Evolutionary conservation across 1,284 basidiomycete genomes (phyloP).

Genomic region (Entoloma clypeatum): DNA sequence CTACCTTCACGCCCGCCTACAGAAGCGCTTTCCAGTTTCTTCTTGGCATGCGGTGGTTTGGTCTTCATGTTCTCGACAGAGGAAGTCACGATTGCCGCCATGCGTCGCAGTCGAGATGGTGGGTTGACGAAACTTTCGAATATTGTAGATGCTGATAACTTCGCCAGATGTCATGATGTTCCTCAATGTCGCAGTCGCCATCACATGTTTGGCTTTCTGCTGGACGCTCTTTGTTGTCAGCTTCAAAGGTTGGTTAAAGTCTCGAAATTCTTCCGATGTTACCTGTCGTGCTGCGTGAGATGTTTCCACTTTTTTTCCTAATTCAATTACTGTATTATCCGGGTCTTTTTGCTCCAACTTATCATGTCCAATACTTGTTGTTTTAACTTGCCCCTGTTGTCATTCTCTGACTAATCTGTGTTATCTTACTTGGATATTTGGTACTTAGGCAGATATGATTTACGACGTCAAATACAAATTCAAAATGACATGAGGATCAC

Average conservation of each 20-base stretch:
- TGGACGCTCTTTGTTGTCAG: constrained; percentile 73
- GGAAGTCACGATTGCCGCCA: constrained; percentile 87
- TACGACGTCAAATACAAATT: neutral
- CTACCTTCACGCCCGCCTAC: constrained; percentile 93
- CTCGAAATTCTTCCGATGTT: constrained; percentile 37
- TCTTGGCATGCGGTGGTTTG: constrained; percentile 84
- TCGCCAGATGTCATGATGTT: constrained; percentile 79
- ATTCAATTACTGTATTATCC: neutral
- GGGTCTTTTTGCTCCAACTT: too few species aligned
- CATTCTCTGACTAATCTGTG: too few species aligned
- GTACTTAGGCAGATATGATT: constrained; percentile 7
- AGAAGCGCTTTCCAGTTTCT: constrained; percentile 86
- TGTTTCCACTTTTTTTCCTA: neutral
- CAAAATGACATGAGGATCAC: constrained; percentile 29
- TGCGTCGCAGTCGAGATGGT: constrained; percentile 88
- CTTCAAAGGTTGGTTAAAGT: constrained; percentile 77
- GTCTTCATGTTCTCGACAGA: constrained; percentile 92
- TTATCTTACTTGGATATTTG: too few species aligned
- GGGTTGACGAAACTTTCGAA: constrained; percentile 24
- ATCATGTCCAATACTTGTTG: too few species aligned
- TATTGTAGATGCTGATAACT: neutral
- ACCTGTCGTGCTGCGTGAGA: constrained; percentile 43
- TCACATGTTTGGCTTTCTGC: constrained; percentile 80
- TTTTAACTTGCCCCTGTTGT: too few species aligned
- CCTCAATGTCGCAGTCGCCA: constrained; percentile 73